Evolutionary conservation across 1,284 basidiomycete genomes (phyloP).

Genomic region (Ganoderma lucidum): DNA sequence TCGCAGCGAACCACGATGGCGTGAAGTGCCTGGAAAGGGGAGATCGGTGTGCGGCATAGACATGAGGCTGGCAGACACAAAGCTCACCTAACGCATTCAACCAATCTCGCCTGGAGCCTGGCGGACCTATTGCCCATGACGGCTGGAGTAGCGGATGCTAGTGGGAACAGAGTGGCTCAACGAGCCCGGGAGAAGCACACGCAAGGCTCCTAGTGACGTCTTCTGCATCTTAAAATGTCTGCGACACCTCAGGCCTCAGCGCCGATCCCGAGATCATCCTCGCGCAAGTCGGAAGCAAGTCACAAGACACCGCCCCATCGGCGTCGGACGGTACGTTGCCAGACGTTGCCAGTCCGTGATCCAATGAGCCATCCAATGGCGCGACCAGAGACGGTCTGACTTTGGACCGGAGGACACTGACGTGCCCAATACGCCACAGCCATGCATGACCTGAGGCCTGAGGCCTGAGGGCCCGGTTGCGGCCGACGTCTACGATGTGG

Average conservation of each 20-base stretch:
- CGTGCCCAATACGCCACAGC: not conserved
- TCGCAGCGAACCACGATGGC: constrained; percentile 55
- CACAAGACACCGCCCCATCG: constrained; percentile 6
- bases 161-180: not conserved
- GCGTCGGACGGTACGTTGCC: not conserved
- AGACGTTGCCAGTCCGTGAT: not conserved
- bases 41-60: not conserved
- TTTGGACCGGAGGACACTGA: not conserved
- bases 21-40: constrained; percentile 48
- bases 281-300: not conserved
- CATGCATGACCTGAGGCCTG: not conserved
- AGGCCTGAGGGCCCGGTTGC: not conserved
- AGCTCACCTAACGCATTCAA: constrained; percentile 33
- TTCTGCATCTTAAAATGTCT: not conserved
- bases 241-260: not conserved
- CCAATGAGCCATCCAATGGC: not conserved
- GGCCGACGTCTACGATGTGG: not conserved
- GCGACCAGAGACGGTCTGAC: not conserved
- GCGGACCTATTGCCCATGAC: not conserved
- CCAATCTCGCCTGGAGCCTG: not conserved
- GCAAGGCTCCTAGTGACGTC: not conserved
- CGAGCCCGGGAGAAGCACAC: not conserved
- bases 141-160: not conserved
- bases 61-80: not conserved
- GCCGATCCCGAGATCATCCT: not conserved